Evolutionary conservation across 805 yeast genomes (phyloP), one percentile per base, ranked within the genome.

Genomic region (Saccharomycopsis guyanensis): DNA sequence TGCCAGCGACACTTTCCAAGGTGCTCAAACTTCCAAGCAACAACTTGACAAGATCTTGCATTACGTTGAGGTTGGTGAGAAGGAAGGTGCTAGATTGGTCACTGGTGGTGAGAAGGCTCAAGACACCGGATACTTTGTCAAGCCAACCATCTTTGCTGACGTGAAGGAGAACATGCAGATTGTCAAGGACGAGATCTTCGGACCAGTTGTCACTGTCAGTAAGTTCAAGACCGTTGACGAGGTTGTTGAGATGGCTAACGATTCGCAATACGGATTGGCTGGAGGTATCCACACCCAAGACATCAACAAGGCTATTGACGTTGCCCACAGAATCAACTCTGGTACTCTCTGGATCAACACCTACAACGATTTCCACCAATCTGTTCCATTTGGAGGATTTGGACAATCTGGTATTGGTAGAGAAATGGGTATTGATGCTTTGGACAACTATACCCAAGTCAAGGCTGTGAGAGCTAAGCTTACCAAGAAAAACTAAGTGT

Each of bases 271-370:
- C 65, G 97, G 97, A 53, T 73, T 86, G 61, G 94, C 93, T 53
- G 95, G 96, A 51, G 95, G 95, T 67, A 70, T 89, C 47, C 95
- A 87, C 71, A 80, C 97, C 50, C 65, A 68, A 43, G 80, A 82
- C 67, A 64, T 89, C 55, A 75, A 75, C 69, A 82, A 80, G 59
- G 89, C 94, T 32, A 70, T 83, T 57, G 77, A 77, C 47, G 89
- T 86, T 53, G 72, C 95, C 37, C 72, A 75, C 66, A 77, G 78
- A 62, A 67, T 89, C 47, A 77, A 80, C 58, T 82, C 95, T 50
- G 97, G 97, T 61, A 85, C 91, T 49, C 79, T 89, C 55, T 91
- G 95, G 91, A 76, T 88, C 56, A 89, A 89, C 77, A 78, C 88
- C 49, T 82, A 86, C 66, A 88, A 88, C 67, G 93, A 86, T 61